These are phyloP conservation scores for Bimuria novae-zelandiae DNA, from an alignment of 2,329 filamentous ascomycete species.

Conservation along the genomic window DNA sequence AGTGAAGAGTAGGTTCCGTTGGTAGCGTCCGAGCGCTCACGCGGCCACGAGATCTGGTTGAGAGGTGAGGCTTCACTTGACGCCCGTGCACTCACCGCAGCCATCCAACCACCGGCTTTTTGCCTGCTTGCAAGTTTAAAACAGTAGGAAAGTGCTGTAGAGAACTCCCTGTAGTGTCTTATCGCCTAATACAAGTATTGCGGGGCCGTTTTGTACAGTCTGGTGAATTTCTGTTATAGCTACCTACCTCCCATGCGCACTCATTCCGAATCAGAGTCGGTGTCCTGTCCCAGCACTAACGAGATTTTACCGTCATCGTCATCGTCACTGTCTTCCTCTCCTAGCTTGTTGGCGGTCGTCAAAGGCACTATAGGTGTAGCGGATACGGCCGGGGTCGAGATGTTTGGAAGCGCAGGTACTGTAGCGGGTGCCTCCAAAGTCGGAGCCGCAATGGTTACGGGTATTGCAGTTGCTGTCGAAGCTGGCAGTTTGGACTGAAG, in stretches of 20 bases:
- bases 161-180: not conserved
- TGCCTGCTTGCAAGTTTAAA: not conserved
- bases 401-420: constrained; percentile 12
- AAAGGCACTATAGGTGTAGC: constrained; percentile 20
- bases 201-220: too few relatives aligned
- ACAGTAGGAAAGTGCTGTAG: not conserved
- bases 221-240: not conserved
- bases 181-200: too few relatives aligned
- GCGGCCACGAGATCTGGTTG: not conserved
- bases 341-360: constrained; percentile 17
- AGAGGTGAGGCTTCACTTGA: constrained; percentile 4
- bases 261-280: constrained; percentile 40
- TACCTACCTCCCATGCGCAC: not conserved
- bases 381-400: constrained; percentile 21
- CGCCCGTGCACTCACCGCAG: constrained; percentile 6
- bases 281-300: constrained; percentile 42
- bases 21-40: not conserved
- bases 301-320: constrained; percentile 38
- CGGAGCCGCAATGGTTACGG: not conserved
- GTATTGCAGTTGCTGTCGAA: not conserved
- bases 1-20: not conserved
- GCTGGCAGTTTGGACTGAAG: constrained; percentile 4
- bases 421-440: not conserved
- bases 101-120: not conserved
- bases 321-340: constrained; percentile 32